Evolutionary conservation across 2,329 filamentous ascomycete species (phyloP).

Genomic region (Neoascochyta sp.): DNA sequence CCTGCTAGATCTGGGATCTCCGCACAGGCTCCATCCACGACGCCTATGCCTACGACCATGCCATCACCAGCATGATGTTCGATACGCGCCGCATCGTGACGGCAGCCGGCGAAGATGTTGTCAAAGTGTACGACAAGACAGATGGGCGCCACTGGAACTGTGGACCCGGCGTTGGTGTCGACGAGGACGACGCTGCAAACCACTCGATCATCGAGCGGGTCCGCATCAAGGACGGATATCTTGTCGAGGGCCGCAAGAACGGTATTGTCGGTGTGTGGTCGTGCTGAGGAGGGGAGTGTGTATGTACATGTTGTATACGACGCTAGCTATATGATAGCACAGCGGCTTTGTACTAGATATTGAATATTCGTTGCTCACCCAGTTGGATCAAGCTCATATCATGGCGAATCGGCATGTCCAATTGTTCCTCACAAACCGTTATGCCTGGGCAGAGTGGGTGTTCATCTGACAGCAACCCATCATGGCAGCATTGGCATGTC

Average conservation of each 20-base stretch:
- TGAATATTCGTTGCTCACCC: no score
- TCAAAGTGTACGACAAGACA: conserved; percentile 97
- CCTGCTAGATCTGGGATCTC: conserved; percentile 90
- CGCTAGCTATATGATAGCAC: conserved; percentile 8
- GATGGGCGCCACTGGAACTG: conserved; percentile 97
- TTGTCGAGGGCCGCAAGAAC: conserved; percentile 84
- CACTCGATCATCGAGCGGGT: conserved; percentile 68
- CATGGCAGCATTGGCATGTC: no score
- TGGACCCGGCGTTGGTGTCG: conserved; percentile 72
- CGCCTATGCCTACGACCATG: conserved; percentile 89
- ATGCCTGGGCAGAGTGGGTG: no score
- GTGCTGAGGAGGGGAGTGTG: conserved; percentile 18
- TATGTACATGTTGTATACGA: conserved; percentile 18
- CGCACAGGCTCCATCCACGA: conserved; percentile 93
- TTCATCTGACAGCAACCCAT: no score
- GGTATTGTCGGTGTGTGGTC: conserved; percentile 86
- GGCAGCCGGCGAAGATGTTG: conserved; percentile 86
- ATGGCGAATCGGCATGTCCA: no score
- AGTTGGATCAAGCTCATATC: no score
- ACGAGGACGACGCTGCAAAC: conserved; percentile 60
- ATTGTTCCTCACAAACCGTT: no score
- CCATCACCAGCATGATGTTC: conserved; percentile 96
- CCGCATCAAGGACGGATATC: conserved; percentile 86
- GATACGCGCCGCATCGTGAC: conserved; percentile 84
- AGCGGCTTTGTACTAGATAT: no score